Evolutionary conservation across 371 early-diverging fungal genomes (phyloP).

Genomic region (Parasitella parasitica): DNA sequence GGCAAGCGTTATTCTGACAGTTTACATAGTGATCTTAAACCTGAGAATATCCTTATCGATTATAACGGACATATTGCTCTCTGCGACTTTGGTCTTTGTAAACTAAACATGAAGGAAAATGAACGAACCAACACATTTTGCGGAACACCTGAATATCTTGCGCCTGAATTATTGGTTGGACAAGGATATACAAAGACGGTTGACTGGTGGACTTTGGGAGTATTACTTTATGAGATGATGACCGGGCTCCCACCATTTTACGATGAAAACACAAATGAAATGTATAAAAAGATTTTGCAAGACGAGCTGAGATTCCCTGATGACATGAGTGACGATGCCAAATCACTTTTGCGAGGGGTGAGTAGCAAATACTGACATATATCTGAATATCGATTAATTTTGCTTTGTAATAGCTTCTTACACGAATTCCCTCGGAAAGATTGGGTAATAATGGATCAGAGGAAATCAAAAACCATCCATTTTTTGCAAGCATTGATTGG

Average conservation of each 20-base stretch:
- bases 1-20: background rate
- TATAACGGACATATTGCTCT: constrained; percentile 96
- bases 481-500: constrained; percentile 94
- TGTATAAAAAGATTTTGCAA: constrained; percentile 92
- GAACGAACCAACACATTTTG: constrained; percentile 95
- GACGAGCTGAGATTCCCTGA: constrained; percentile 86
- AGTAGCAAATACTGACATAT: no score
- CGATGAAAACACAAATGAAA: constrained; percentile 87
- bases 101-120: constrained; percentile 92
- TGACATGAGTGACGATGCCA: constrained; percentile 73
- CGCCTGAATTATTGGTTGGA: constrained; percentile 93
- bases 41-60: constrained; percentile 95
- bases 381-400: no score
- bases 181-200: constrained; percentile 94
- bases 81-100: constrained; percentile 98
- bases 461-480: constrained; percentile 92
- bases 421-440: constrained; percentile 77
- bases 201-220: constrained; percentile 99
- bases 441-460: constrained; percentile 85
- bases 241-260: constrained; percentile 95
- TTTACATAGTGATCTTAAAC: constrained; percentile 73
- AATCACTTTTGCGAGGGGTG: constrained; percentile 77
- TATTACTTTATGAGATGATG: constrained; percentile 95
- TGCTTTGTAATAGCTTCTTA: background rate
- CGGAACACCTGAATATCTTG: constrained; percentile 99